Percentiles rank a stretch among this genome's conserved stretches.
Conservation (phyloP, 73 alveolate genomes). For the Blepharisma japonicum region DNA sequence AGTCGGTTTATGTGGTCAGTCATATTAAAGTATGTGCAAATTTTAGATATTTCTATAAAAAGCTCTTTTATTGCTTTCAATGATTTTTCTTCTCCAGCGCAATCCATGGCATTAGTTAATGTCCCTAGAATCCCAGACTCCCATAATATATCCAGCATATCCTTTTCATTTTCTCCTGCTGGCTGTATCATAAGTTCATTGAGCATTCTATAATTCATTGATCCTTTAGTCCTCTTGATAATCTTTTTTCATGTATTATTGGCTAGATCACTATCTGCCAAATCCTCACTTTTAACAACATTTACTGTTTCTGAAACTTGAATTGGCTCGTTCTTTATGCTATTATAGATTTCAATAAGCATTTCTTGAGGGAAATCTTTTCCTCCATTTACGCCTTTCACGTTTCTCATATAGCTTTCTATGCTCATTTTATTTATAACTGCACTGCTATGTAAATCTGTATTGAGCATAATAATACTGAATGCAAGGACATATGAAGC, state of each 20-base stretch:
- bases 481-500: slow-evolving; percentile 22
- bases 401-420: slow-evolving; percentile 12
- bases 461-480: slow-evolving; percentile 5
- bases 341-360: not conserved
- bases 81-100: not conserved
- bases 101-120: not conserved
- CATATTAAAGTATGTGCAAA: slow-evolving; percentile 11
- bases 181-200: slow-evolving; percentile 15
- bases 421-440: slow-evolving; percentile 1
- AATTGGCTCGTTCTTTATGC: slow-evolving; percentile 9
- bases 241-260: not conserved
- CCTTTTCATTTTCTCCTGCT: slow-evolving; percentile 20
- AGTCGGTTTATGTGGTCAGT: not conserved
- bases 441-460: not conserved
- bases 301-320: not conserved
- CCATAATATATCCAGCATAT: slow-evolving; percentile 15
- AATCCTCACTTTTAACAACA: not conserved
- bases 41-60: slow-evolving; percentile 3
- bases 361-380: slow-evolving; percentile 17
- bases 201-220: not conserved
- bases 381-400: slow-evolving; percentile 18
- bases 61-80: not conserved
- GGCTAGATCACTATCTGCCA: not conserved
- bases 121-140: slow-evolving; percentile 25
- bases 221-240: not conserved